phyloP scores from a whole-genome alignment of 2,329 filamentous ascomycete species.

The Aspergillus fructus region DNA sequence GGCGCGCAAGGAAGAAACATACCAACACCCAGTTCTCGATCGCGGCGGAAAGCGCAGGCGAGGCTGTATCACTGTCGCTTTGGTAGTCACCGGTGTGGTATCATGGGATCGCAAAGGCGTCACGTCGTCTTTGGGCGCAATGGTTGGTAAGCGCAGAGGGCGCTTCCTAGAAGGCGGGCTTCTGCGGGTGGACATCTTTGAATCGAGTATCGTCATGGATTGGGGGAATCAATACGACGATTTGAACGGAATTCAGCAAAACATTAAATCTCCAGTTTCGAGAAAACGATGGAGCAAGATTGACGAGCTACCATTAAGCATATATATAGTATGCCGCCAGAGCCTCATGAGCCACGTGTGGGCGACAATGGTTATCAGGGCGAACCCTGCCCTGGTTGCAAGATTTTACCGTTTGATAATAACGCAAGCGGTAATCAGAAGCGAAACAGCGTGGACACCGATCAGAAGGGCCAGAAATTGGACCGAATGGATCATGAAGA shows the following conservation, averaged over 20 bases:
- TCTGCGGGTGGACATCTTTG: conserved; percentile 39
- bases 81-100: conserved; percentile 25
- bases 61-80: conserved; percentile 34
- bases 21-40: conserved; percentile 56
- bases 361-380: not conserved
- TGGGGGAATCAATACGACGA: not conserved
- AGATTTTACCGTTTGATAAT: not conserved
- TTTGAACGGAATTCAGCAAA: not conserved
- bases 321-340: conserved; percentile 8
- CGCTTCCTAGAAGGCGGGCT: conserved; percentile 38
- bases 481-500: conserved; percentile 2
- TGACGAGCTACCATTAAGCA: conserved; percentile 5
- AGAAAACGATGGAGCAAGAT: not conserved
- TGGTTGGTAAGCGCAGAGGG: conserved; percentile 41
- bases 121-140: conserved; percentile 46
- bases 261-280: not conserved
- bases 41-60: conserved; percentile 52
- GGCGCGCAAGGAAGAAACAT: conserved; percentile 21
- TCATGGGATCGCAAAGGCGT: conserved; percentile 17
- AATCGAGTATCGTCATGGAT: conserved; percentile 33
- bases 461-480: conserved; percentile 1
- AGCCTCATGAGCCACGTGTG: conserved; percentile 9
- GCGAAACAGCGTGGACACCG: conserved; percentile 11
- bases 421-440: conserved; percentile 9
- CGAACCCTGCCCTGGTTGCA: not conserved